Evolutionary conservation across 768 basidiomycete genomes (phyloP).

Genomic region (Coprinopsis sp.): DNA sequence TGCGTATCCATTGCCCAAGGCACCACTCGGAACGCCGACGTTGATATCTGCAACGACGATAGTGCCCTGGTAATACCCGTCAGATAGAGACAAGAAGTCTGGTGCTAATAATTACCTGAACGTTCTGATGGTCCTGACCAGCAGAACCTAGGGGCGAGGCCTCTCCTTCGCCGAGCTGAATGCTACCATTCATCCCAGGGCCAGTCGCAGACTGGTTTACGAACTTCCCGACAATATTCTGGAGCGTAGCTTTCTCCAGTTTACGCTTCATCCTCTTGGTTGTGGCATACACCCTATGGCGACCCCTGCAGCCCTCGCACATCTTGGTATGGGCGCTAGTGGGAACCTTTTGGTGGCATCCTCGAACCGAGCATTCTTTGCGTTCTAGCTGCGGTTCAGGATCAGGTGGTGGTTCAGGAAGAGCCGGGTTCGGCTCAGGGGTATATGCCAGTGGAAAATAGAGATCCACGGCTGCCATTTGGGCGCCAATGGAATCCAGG

Average conservation of each 20-base stretch:
- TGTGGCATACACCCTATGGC: conserved; percentile 47
- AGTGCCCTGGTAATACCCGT: no score
- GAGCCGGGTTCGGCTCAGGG: neutral
- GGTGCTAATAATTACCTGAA: no score
- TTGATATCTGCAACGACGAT: no score
- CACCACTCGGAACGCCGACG: neutral
- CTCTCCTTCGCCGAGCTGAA: neutral
- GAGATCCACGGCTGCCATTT: conserved; percentile 1
- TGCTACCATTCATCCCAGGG: no score
- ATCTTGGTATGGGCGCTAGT: conserved; percentile 35
- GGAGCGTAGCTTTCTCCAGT: conserved; percentile 40
- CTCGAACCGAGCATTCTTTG: conserved; percentile 40
- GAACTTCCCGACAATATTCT: conserved; percentile 11
- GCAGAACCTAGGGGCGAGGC: conserved; percentile 2
- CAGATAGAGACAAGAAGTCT: no score
- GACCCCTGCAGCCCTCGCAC: conserved; percentile 48
- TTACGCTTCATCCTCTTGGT: conserved; percentile 49
- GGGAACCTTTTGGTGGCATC: conserved; percentile 32
- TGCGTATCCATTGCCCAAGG: neutral
- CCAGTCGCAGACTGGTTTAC: no score
- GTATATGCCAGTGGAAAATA: no score
- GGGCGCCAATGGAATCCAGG: neutral
- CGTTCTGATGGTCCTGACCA: no score
- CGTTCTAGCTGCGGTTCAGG: neutral
- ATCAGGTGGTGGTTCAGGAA: neutral